phyloP scores from a whole-genome alignment of 129 eudicot genomes.

The Flaveria brownii region DNA sequence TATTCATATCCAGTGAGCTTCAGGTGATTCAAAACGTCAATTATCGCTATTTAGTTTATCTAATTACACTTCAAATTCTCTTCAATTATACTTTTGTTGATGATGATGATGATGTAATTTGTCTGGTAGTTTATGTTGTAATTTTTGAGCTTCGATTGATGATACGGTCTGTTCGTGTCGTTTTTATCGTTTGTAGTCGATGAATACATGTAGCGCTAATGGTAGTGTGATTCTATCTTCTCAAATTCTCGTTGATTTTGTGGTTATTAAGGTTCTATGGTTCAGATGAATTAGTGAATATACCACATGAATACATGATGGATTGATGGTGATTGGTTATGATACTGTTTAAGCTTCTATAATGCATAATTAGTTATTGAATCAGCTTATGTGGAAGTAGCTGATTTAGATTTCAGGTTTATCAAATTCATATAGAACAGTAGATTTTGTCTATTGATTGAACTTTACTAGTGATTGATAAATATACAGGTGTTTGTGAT shows the following conservation, averaged over 20 bases:
- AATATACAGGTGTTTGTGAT: not conserved
- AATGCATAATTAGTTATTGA: not conserved
- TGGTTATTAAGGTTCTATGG: constrained; percentile 9
- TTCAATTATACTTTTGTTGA: constrained; percentile 11
- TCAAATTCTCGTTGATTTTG: constrained; percentile 14
- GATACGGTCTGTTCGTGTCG: constrained; percentile 11
- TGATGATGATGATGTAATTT: constrained; percentile 11
- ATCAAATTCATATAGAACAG: not conserved
- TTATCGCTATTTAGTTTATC: not conserved
- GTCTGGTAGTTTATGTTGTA: constrained; percentile 10
- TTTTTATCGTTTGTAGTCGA: constrained; percentile 6
- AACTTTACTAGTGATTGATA: not conserved
- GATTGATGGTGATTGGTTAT: not conserved
- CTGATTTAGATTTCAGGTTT: not conserved
- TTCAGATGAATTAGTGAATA: constrained; percentile 20
- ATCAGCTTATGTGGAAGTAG: not conserved
- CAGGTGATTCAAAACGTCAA: constrained; percentile 23
- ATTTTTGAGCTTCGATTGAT: not conserved
- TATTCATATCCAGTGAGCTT: constrained; percentile 15
- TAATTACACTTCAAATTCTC: not conserved
- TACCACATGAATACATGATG: not conserved
- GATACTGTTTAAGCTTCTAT: constrained; percentile 14
- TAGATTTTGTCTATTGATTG: constrained; percentile 12
- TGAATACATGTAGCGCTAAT: not conserved
- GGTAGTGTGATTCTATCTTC: not conserved